These are phyloP conservation scores for Cryptosporidium meleagridis DNA, from an alignment of 169 alveolate genomes.

Conservation along the genomic window DNA sequence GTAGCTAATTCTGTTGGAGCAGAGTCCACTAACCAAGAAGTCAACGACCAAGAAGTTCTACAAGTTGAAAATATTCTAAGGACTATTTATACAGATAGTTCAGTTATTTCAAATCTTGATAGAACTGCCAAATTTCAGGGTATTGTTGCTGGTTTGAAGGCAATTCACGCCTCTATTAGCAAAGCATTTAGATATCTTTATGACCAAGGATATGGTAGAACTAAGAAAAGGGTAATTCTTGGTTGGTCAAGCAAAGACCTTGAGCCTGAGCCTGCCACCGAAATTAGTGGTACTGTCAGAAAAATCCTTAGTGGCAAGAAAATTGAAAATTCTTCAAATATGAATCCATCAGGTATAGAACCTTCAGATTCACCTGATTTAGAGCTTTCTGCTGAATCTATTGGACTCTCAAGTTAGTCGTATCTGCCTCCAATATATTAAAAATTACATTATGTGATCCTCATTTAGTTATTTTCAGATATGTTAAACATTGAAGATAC, in stretches of 20 bases:
- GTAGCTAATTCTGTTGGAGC: slow-evolving; percentile 28
- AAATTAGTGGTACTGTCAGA: slow-evolving; percentile 15
- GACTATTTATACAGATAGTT: slow-evolving; percentile 12
- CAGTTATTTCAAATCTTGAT: slow-evolving; percentile 19
- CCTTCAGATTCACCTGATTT: background rate
- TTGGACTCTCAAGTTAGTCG: background rate
- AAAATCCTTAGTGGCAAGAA: slow-evolving; percentile 35
- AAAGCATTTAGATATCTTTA: slow-evolving; percentile 24
- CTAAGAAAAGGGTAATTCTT: slow-evolving; percentile 19
- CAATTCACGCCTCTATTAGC: slow-evolving; percentile 38
- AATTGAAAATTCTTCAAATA: background rate
- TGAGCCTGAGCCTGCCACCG: slow-evolving; percentile 43
- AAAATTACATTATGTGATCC: background rate
- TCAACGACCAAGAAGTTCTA: slow-evolving; percentile 11
- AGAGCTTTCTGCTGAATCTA: slow-evolving; percentile 27
- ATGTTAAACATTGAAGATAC: no score
- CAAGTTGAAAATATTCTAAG: slow-evolving; percentile 54
- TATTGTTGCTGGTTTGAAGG: slow-evolving; percentile 27
- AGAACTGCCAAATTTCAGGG: slow-evolving; percentile 10
- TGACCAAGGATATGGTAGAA: slow-evolving; percentile 21
- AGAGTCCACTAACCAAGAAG: background rate
- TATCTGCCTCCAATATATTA: no score
- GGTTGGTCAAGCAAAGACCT: slow-evolving; percentile 63
- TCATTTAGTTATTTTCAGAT: no score
- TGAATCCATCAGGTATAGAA: background rate